These are phyloP conservation scores for Penicillium brasilianum DNA, from an alignment of 2,329 filamentous ascomycete species.

Conservation along the genomic window DNA sequence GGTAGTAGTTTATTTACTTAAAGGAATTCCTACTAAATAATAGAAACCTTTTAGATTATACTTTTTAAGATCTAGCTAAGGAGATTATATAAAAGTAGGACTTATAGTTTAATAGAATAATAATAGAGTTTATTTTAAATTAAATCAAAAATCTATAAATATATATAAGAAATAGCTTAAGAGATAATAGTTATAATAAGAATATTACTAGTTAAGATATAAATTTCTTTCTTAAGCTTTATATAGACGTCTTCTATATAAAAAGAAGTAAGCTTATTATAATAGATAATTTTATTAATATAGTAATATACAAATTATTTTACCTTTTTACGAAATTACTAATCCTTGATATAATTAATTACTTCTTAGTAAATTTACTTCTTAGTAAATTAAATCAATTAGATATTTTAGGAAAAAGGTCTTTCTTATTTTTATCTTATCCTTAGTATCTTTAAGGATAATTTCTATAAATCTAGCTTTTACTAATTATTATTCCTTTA, in stretches of 20 bases:
- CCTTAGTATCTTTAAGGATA: neutral
- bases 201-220: no score
- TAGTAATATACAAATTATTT: neutral
- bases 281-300: neutral
- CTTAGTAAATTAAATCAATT: neutral
- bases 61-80: no score
- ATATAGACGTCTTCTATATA: neutral
- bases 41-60: no score
- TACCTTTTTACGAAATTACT: neutral
- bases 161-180: no score
- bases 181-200: no score
- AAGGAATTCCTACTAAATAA: no score
- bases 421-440: neutral
- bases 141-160: no score
- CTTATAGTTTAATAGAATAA: no score
- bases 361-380: no score
- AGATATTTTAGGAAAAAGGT: neutral
- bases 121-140: no score
- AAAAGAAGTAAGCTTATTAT: neutral
- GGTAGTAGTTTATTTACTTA: no score
- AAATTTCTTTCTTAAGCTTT: neutral
- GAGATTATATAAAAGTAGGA: no score
- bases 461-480: neutral
- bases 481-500: neutral
- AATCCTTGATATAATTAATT: neutral